A percentile compares a stretch with the other conserved stretches of the same genome.
These are phyloP conservation scores for Mycosphaerella arachidis DNA, from an alignment of 2,329 filamentous ascomycete genomes.

Conservation along the genomic window DNA sequence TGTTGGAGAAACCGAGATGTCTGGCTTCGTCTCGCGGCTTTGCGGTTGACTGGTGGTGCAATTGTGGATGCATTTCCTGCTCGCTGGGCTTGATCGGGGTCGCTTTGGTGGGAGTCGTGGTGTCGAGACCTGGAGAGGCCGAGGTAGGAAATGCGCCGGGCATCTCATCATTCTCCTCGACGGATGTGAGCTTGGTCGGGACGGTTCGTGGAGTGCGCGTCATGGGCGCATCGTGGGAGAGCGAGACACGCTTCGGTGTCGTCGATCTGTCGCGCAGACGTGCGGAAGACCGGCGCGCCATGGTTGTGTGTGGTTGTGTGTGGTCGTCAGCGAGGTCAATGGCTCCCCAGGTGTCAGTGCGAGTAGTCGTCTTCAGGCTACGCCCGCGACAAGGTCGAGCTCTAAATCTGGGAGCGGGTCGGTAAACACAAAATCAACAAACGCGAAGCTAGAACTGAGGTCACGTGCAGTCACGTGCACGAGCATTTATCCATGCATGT, in stretches of 20 bases:
- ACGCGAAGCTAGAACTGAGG: not conserved
- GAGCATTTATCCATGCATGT: too few species aligned
- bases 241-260: conserved; percentile 33
- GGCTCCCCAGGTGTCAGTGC: not conserved
- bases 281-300: conserved; percentile 34
- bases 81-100: conserved; percentile 65
- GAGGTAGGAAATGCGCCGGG: conserved; percentile 33
- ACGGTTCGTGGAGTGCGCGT: conserved; percentile 30
- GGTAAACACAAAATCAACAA: not conserved
- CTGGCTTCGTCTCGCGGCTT: conserved; percentile 75
- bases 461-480: not conserved
- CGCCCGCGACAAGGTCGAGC: not conserved
- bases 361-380: not conserved
- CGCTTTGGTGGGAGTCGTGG: conserved; percentile 57
- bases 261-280: conserved; percentile 29
- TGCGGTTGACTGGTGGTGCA: conserved; percentile 68
- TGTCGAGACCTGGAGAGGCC: conserved; percentile 22
- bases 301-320: conserved; percentile 9
- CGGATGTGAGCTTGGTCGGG: conserved; percentile 40
- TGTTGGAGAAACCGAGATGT: conserved; percentile 74
- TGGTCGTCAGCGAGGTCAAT: not conserved
- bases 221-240: conserved; percentile 30
- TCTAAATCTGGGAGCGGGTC: not conserved
- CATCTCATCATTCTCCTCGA: conserved; percentile 44
- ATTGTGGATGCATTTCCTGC: conserved; percentile 89